Conservation (phyloP, 208 protist species). For the Trypanosoma cruzi region DNA sequence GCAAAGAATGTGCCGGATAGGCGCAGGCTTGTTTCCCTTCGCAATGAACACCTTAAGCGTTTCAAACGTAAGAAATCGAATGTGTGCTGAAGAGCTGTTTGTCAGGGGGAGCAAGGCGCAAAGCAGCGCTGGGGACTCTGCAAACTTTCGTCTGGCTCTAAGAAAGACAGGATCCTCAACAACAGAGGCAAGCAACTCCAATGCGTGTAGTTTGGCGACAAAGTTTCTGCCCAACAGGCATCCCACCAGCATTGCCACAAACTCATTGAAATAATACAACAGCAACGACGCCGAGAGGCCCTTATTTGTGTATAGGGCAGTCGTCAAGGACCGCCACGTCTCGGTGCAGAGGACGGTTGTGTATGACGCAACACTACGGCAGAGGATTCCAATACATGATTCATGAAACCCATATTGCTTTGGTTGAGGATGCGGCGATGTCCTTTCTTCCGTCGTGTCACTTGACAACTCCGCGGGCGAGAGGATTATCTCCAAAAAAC, state of each 20-base stretch:
- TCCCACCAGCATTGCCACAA: slow-evolving; percentile 28
- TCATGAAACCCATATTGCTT: slow-evolving; percentile 13
- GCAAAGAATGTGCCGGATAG: slow-evolving; percentile 38
- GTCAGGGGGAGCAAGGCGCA: slow-evolving; percentile 50
- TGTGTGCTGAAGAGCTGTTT: slow-evolving; percentile 27
- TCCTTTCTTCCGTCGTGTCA: not conserved
- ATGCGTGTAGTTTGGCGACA: slow-evolving; percentile 36
- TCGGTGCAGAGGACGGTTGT: slow-evolving; percentile 45
- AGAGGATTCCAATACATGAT: slow-evolving; percentile 32
- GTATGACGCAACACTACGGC: slow-evolving; percentile 20
- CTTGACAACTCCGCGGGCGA: not conserved
- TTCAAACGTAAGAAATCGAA: slow-evolving; percentile 35
- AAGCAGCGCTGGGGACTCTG: slow-evolving; percentile 56
- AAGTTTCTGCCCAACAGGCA: slow-evolving; percentile 27
- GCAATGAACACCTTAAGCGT: slow-evolving; percentile 36
- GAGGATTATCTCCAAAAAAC: slow-evolving; percentile 28
- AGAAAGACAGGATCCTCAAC: slow-evolving; percentile 33
- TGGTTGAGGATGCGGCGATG: not conserved
- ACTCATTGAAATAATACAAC: slow-evolving; percentile 35
- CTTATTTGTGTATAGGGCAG: slow-evolving; percentile 35
- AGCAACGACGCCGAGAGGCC: slow-evolving; percentile 35
- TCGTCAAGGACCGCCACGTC: slow-evolving; percentile 48
- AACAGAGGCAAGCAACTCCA: slow-evolving; percentile 35
- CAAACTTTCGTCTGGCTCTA: slow-evolving; percentile 39
- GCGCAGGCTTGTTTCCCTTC: slow-evolving; percentile 34